Conservation (phyloP, 495 filamentous ascomycete species). For the Corynascus novoguineensis region DNA sequence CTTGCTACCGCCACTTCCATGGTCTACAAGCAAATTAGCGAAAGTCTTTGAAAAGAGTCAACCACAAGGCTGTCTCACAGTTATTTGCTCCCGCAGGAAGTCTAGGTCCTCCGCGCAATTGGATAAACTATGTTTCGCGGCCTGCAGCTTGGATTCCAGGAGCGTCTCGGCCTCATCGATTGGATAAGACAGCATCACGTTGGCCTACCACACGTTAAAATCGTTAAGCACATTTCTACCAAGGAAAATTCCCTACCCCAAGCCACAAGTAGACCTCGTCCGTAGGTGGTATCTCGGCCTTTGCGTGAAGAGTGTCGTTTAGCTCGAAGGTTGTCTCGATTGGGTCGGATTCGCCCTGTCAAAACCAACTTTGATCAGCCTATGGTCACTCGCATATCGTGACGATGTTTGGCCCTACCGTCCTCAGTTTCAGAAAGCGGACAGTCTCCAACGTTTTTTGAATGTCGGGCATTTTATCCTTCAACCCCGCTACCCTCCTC, state of each 20-base stretch:
- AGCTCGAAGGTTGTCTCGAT: slow-evolving; percentile 92
- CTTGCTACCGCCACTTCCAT: slow-evolving; percentile 93
- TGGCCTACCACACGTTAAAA: slow-evolving; percentile 52
- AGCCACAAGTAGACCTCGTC: slow-evolving; percentile 97
- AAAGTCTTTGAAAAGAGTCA: not conserved
- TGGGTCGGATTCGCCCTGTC: slow-evolving; percentile 49
- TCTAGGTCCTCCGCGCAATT: slow-evolving; percentile 97
- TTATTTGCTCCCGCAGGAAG: slow-evolving; percentile 94
- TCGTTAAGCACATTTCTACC: not conserved
- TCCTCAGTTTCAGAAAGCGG: slow-evolving; percentile 66
- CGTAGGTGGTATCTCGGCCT: slow-evolving; percentile 70
- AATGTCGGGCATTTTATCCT: slow-evolving; percentile 96
- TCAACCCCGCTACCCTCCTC: slow-evolving; percentile 70
- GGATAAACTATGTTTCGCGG: slow-evolving; percentile 67
- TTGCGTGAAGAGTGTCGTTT: slow-evolving; percentile 92
- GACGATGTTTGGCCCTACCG: slow-evolving; percentile 36
- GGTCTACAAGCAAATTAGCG: slow-evolving; percentile 52
- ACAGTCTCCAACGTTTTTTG: slow-evolving; percentile 96
- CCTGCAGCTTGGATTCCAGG: slow-evolving; percentile 68
- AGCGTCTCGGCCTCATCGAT: slow-evolving; percentile 78
- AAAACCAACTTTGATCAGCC: not conserved
- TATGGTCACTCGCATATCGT: not conserved
- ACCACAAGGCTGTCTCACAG: slow-evolving; percentile 49
- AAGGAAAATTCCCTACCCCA: slow-evolving; percentile 53
- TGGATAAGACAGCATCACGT: slow-evolving; percentile 95